A percentile compares a stretch with the other conserved stretches of the same genome.
These are phyloP conservation scores for Skeletonema costatum DNA, from an alignment of 108 stramenopile species.

Conservation along the genomic window DNA sequence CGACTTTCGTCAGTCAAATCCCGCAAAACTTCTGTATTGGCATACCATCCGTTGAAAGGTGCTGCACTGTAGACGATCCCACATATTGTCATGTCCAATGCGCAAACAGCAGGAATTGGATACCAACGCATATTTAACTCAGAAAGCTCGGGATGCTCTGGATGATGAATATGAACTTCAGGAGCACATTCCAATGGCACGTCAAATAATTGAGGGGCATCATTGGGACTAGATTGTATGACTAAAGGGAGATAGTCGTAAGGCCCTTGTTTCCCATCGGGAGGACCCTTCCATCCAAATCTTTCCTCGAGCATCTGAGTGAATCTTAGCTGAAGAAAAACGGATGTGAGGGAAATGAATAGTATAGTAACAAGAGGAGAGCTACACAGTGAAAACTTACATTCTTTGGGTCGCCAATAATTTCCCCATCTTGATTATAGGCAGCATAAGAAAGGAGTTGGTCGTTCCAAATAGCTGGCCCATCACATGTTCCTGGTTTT, in stretches of 20 bases:
- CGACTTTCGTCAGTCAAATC: constrained; percentile 34
- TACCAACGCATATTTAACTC: constrained; percentile 6
- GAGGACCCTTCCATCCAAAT: constrained; percentile 21
- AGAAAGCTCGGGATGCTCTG: constrained; percentile 10
- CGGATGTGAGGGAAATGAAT: neutral
- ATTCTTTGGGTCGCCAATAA: constrained; percentile 34
- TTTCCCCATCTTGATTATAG: constrained; percentile 17
- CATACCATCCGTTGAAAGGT: constrained; percentile 56
- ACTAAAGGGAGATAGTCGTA: constrained; percentile 17
- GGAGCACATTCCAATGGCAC: constrained; percentile 21
- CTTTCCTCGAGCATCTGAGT: constrained; percentile 19
- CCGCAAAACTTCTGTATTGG: constrained; percentile 27
- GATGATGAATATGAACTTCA: constrained; percentile 21
- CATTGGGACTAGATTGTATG: neutral
- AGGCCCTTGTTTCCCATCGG: neutral
- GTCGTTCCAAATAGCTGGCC: constrained; percentile 40
- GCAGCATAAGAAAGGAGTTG: constrained; percentile 45
- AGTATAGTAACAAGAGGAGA: neutral
- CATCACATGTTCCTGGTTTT: constrained; percentile 30
- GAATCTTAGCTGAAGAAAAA: constrained; percentile 8
- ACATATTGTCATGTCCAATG: constrained; percentile 24
- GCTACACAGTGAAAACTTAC: neutral
- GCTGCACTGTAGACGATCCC: constrained; percentile 34
- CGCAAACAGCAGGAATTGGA: constrained; percentile 25
- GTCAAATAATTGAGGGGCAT: constrained; percentile 14